These are phyloP conservation scores for Leishmania amazonensis DNA, from an alignment of 208 protist genomes.

Conservation along the genomic window DNA sequence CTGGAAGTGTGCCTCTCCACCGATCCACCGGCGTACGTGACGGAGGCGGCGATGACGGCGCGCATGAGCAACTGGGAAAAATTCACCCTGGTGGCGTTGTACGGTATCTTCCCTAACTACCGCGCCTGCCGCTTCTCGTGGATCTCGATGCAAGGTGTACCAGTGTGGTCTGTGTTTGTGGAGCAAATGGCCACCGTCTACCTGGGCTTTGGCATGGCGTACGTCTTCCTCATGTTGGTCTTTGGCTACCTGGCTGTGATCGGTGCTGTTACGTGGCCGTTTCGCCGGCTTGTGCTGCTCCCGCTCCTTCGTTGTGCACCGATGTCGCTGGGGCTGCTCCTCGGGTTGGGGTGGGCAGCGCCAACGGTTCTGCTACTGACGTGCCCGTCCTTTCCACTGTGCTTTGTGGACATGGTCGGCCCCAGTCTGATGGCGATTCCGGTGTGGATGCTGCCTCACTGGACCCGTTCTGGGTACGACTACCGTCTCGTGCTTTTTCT, in stretches of 20 bases:
- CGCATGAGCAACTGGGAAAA: slow-evolving; percentile 72
- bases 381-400: slow-evolving; percentile 50
- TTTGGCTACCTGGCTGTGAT: slow-evolving; percentile 23
- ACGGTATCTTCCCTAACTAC: slow-evolving; percentile 52
- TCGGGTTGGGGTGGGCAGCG: slow-evolving; percentile 43
- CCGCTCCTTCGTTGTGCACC: slow-evolving; percentile 28
- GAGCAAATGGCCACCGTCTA: slow-evolving; percentile 60
- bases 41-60: slow-evolving; percentile 46
- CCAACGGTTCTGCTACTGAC: slow-evolving; percentile 40
- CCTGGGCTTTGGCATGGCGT: slow-evolving; percentile 44
- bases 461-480: slow-evolving; percentile 26
- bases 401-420: slow-evolving; percentile 38
- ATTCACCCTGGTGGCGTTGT: slow-evolving; percentile 50
- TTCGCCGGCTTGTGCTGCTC: slow-evolving; percentile 30
- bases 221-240: slow-evolving; percentile 32
- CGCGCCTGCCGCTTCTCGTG: slow-evolving; percentile 70
- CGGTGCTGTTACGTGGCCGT: slow-evolving; percentile 21
- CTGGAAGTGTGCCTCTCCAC: slow-evolving; percentile 53
- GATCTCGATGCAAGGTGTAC: slow-evolving; percentile 58
- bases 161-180: slow-evolving; percentile 42
- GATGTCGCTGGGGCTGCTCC: slow-evolving; percentile 3
- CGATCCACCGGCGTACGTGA: slow-evolving; percentile 35
- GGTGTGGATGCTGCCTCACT: slow-evolving; percentile 49
- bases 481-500: slow-evolving; percentile 37
- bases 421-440: slow-evolving; percentile 31